These are phyloP conservation scores for Fusarium albidum DNA, from an alignment of 2,329 filamentous ascomycete species.

Conservation along the genomic window DNA sequence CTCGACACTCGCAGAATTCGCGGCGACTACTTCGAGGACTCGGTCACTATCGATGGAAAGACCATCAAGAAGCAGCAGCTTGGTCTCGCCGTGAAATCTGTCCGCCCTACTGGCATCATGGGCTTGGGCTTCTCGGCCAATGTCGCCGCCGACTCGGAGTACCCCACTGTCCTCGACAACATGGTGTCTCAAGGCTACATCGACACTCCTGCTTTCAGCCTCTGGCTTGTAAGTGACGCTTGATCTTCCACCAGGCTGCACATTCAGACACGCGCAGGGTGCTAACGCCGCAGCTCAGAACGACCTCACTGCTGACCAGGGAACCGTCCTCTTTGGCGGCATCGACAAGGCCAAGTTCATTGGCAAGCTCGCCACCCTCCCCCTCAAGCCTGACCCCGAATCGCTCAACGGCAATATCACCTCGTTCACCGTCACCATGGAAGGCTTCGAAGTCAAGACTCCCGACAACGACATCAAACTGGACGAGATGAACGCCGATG, in stretches of 20 bases:
- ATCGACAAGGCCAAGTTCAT: slow-evolving; percentile 78
- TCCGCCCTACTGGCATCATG: slow-evolving; percentile 63
- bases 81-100: slow-evolving; percentile 59
- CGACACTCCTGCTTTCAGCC: slow-evolving; percentile 70
- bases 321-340: slow-evolving; percentile 80
- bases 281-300: slow-evolving; percentile 48
- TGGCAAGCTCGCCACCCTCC: slow-evolving; percentile 54
- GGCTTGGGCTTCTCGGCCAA: slow-evolving; percentile 65
- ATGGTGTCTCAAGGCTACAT: slow-evolving; percentile 70
- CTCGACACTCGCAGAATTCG: slow-evolving; percentile 63
- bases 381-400: slow-evolving; percentile 57
- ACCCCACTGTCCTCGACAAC: slow-evolving; percentile 69
- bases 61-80: slow-evolving; percentile 61
- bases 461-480: slow-evolving; percentile 46
- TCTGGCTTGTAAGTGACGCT: slow-evolving; percentile 61
- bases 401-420: slow-evolving; percentile 52
- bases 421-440: slow-evolving; percentile 46
- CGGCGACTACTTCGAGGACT: slow-evolving; percentile 67
- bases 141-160: slow-evolving; percentile 53
- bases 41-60: slow-evolving; percentile 58
- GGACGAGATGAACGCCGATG: slow-evolving; percentile 54
- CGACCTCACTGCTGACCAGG: slow-evolving; percentile 70
- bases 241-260: neutral
- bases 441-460: slow-evolving; percentile 50
- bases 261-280: no score